Base-by-base conservation (phyloP, 202 grass and related monocot genomes). In the Zoysia matrella region DNA sequence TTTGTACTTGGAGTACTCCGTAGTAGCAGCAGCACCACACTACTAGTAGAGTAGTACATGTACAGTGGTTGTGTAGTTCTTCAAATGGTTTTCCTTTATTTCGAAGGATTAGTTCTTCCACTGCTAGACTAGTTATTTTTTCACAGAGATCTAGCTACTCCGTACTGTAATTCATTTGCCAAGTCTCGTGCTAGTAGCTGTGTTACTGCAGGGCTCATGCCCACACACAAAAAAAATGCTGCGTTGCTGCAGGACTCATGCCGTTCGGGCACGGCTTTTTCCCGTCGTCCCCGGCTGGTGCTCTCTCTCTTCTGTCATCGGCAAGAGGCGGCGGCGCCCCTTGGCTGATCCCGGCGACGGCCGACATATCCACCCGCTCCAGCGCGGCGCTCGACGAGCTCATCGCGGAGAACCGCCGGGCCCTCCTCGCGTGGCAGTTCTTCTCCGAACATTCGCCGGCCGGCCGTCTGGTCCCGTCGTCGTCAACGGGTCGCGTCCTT, bases 241-340 rank as follows among this genome's bases (percentile, higher is more conserved):
- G 22, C 49, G 72, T 80, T 51, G 0, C 42, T 14, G 72, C 92
- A 98, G 95, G 92, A 80, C 4, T 86, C 48, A 39, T 71, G 39
- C 39, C 69, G 39, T 47, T 80, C 10, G 77, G 77, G 0, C 65
- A 57, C 52, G 50, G 65, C 52, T 39, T 39, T 40, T 36, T 81
- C 55, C 11, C 87, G 43, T 52, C 79, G 73, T 84, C 92, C 52
- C 76, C 86, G 72, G 77, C 84, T 53, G 86, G 88, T 95, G 95
- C 95, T 98, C 95, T 93, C 95, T 98, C 92, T 98, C 92, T 94
- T 97, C 95, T 98, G 95, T 98, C 95, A 95, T 93, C 95, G 79
- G 73, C 86, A 80, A 82, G 86, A 65, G 62, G 86, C 62, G 67
- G 83, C 67, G 65, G 74, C 44, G 68, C 83, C 16, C 84, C 90